These are phyloP conservation scores for Calonectria pseudoturangicola DNA, from an alignment of 2,329 filamentous ascomycete species.

Conservation along the genomic window DNA sequence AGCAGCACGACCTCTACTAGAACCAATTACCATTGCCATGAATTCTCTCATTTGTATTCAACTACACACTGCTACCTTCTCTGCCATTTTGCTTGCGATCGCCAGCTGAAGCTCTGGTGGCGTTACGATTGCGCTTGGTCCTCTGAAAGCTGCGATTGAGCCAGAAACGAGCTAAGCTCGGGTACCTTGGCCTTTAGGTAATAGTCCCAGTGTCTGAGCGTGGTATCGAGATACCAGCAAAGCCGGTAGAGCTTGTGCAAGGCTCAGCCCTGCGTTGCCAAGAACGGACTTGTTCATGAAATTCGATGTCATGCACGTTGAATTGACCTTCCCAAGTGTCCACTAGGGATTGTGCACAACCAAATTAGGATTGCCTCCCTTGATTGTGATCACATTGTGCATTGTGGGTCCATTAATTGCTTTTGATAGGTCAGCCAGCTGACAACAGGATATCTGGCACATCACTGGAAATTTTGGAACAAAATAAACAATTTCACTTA, in stretches of 20 bases:
- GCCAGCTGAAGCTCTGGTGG: conserved; percentile 6
- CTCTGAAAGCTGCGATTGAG: background rate
- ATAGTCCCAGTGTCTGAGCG: background rate
- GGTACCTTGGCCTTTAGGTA: conserved; percentile 18
- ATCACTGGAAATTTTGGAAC: too few relatives aligned
- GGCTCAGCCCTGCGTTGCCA: conserved; percentile 10
- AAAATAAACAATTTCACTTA: too few relatives aligned
- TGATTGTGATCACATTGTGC: background rate
- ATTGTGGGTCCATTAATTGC: background rate
- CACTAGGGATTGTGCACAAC: conserved; percentile 6
- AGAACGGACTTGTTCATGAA: background rate
- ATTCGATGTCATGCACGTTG: background rate
- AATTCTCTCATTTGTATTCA: background rate
- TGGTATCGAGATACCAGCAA: background rate
- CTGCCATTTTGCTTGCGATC: background rate
- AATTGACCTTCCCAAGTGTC: background rate
- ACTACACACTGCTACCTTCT: conserved; percentile 1
- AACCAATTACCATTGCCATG: background rate
- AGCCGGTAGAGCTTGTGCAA: background rate
- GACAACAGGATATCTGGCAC: too few relatives aligned
- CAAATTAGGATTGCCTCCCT: background rate
- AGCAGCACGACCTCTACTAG: background rate
- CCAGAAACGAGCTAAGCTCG: conserved; percentile 1
- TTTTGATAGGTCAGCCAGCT: background rate
- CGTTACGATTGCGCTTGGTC: conserved; percentile 23